These are phyloP conservation scores for Stachybotrys elegans DNA, from an alignment of 2,329 filamentous ascomycete species.

Conservation along the genomic window DNA sequence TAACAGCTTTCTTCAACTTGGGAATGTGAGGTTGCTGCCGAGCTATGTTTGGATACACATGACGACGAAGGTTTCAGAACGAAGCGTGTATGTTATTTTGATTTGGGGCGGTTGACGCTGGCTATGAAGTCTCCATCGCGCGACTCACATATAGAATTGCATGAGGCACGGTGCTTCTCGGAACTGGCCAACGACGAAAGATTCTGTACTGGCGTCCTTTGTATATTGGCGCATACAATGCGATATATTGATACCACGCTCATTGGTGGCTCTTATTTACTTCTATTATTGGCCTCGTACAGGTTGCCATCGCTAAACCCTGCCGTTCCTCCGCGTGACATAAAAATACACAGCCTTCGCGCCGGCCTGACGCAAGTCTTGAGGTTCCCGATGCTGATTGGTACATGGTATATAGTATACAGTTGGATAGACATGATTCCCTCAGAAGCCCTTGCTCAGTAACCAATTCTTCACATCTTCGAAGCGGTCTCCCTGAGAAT, in stretches of 20 bases:
- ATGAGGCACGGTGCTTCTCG: not conserved
- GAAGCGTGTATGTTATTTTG: conserved; percentile 24
- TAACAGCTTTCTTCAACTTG: conserved; percentile 51
- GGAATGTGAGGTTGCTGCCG: conserved; percentile 11
- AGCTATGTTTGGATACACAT: conserved; percentile 3
- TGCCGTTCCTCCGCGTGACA: too few relatives aligned
- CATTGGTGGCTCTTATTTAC: not conserved
- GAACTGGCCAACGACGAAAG: too few relatives aligned
- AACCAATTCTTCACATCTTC: conserved; percentile 25
- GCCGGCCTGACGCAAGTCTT: too few relatives aligned
- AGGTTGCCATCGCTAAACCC: too few relatives aligned
- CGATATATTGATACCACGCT: not conserved
- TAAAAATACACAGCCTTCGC: too few relatives aligned
- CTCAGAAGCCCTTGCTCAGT: conserved; percentile 28
- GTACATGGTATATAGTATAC: not conserved
- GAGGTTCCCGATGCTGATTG: too few relatives aligned
- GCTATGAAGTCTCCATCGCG: conserved; percentile 20
- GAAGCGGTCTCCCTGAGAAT: conserved; percentile 26
- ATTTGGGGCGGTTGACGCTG: conserved; percentile 18
- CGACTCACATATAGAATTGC: conserved; percentile 20
- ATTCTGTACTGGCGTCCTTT: not conserved
- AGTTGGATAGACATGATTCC: too few relatives aligned
- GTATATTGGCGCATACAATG: not conserved
- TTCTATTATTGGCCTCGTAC: too few relatives aligned
- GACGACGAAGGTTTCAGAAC: conserved; percentile 9